Evolutionary conservation across 2,329 filamentous ascomycete genomes (phyloP).

Genomic region (Diaporthe ilicicola): DNA sequence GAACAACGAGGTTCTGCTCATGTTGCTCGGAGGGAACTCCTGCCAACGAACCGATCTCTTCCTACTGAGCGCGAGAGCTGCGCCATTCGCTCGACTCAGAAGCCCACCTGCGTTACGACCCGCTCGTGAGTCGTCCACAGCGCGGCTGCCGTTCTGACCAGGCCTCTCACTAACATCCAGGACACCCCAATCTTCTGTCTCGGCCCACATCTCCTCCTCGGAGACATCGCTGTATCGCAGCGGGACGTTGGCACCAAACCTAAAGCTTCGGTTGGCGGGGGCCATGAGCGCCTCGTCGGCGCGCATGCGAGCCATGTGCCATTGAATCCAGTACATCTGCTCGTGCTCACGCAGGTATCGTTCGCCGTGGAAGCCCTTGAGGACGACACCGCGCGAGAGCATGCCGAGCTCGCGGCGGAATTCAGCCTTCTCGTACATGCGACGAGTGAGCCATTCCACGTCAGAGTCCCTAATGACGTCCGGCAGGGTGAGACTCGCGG

Average conservation of each 20-base stretch:
- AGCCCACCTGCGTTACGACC: neutral
- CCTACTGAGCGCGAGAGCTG: constrained; percentile 19
- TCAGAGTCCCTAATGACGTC: constrained; percentile 57
- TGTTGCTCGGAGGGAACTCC: constrained; percentile 33
- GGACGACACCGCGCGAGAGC: constrained; percentile 65
- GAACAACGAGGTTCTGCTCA: constrained; percentile 21
- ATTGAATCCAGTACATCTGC: constrained; percentile 64
- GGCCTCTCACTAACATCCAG: constrained; percentile 32
- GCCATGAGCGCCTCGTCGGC: constrained; percentile 32
- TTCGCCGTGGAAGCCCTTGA: constrained; percentile 66
- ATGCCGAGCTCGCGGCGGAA: constrained; percentile 66
- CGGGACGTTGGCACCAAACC: constrained; percentile 35
- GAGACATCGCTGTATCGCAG: constrained; percentile 36
- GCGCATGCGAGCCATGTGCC: constrained; percentile 44
- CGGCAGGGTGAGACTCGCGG: constrained; percentile 30
- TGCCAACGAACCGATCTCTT: constrained; percentile 33
- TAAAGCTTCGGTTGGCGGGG: constrained; percentile 34
- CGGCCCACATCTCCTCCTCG: constrained; percentile 35
- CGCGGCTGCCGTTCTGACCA: neutral
- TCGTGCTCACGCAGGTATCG: constrained; percentile 69
- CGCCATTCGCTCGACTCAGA: constrained; percentile 8
- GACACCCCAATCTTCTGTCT: constrained; percentile 36
- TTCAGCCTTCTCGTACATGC: constrained; percentile 68
- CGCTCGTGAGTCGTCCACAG: constrained; percentile 11
- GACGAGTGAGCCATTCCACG: constrained; percentile 59